Percentiles rank a stretch among this genome's conserved stretches.
Evolutionary conservation across 2,329 filamentous ascomycete genomes (phyloP).

Genomic region (Cercospora janseana): DNA sequence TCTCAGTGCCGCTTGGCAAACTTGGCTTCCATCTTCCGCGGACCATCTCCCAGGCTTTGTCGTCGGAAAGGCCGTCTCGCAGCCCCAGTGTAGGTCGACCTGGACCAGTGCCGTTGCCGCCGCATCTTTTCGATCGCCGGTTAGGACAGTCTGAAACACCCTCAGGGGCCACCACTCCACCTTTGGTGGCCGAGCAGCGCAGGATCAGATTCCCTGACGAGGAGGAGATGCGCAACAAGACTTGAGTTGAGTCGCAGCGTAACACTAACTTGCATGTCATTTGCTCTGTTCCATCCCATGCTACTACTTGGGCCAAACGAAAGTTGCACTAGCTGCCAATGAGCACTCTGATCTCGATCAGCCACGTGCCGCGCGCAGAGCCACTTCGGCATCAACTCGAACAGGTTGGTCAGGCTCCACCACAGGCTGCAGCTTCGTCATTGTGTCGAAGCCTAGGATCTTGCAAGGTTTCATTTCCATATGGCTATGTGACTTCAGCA

Average conservation of each 20-base stretch:
- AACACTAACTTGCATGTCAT: neutral
- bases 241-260: neutral
- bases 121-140: neutral
- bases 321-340: no score
- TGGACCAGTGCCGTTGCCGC: neutral
- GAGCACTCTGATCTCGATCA: neutral
- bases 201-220: slow-evolving; percentile 38
- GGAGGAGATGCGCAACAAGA: neutral
- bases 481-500: no score
- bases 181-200: slow-evolving; percentile 26
- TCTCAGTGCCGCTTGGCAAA: slow-evolving; percentile 76
- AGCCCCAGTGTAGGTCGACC: slow-evolving; percentile 23
- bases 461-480: no score
- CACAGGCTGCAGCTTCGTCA: neutral
- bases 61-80: slow-evolving; percentile 38
- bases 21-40: slow-evolving; percentile 61
- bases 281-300: neutral
- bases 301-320: no score
- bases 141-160: slow-evolving; percentile 1
- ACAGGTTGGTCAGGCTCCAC: neutral
- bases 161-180: slow-evolving; percentile 16
- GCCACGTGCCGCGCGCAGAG: neutral
- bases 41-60: slow-evolving; percentile 58
- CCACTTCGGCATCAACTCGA: neutral
- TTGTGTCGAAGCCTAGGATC: neutral